Evolutionary conservation across 495 filamentous ascomycete genomes (phyloP), one percentile per base, ranked within the genome.

Genomic region (Aspergillus funiculosus): DNA sequence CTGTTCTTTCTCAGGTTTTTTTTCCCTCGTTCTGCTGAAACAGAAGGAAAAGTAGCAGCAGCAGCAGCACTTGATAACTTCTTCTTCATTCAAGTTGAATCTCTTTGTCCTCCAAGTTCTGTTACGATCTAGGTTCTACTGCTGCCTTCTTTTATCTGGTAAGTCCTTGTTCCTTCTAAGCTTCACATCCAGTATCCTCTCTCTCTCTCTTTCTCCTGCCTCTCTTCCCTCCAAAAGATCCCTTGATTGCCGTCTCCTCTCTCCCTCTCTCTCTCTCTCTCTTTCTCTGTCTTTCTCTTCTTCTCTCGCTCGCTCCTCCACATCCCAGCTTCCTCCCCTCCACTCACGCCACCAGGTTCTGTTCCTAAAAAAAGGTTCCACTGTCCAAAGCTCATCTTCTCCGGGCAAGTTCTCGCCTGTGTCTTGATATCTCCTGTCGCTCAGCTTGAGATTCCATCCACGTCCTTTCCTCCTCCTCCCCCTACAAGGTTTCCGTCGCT

Each of bases 201-300:
- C 17, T 35, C 24, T 38, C 27, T 28, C 38, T 20, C 28, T 51
- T 35, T 8, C 21, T 39, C 20, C 35, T 19, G 13, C 35, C 25
- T 29, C 18, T 19, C 14, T 6, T 28, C 17, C 22, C 6, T 13
- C 32, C 39, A 30, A 37, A 29, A 31, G 50, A 52, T 52, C 50
- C 50, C 50, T 52, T 52, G 50, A 52, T 52, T 52, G 29, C 27
- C 43, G 27, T 25, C 43, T 17, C 28, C 20, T 35, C 29, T 10
- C n/a, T 24, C 22, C 11, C 8, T 43, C n/a, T n/a, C n/a, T n/a
- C n/a, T 45, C 19, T 14, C 48, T 17, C 31, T 18, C 25, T 21
- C 36, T 40, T 39, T 19, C 21, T 36, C 29, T 40, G 7, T 34
- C 20, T 39, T n/a, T 10, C 21, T 28, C 15, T 53, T 41, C 39